Evolutionary conservation across 768 basidiomycete species (phyloP).

Genomic region (Tremella yokohamensis): DNA sequence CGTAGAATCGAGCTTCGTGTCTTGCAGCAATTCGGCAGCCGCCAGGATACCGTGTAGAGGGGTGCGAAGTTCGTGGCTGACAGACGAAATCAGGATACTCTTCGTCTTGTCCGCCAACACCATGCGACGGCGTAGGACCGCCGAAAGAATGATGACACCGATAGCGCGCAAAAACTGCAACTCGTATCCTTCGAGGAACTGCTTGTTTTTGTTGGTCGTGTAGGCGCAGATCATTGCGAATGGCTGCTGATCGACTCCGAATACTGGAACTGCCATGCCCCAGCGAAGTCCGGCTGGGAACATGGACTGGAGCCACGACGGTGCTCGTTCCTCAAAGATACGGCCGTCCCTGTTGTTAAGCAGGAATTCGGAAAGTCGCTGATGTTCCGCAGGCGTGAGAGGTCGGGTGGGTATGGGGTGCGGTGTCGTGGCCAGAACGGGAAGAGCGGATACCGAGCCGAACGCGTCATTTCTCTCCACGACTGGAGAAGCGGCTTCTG

Average conservation of each 20-base stretch:
- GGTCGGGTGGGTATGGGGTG: constrained; percentile 49
- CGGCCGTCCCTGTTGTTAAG: constrained; percentile 75
- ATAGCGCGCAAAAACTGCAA: constrained; percentile 88
- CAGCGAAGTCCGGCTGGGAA: constrained; percentile 78
- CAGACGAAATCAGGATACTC: constrained; percentile 34
- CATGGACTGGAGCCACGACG: constrained; percentile 74
- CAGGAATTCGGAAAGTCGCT: constrained; percentile 72
- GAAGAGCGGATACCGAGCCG: constrained; percentile 45
- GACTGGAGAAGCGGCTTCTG: constrained; percentile 23
- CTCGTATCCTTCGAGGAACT: constrained; percentile 61
- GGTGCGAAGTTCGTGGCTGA: constrained; percentile 55
- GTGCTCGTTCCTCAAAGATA: constrained; percentile 80
- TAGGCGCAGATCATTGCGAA: constrained; percentile 89
- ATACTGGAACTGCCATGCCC: constrained; percentile 84
- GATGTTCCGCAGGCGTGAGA: constrained; percentile 69
- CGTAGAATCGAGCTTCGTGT: constrained; percentile 73
- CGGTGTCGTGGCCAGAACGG: constrained; percentile 43
- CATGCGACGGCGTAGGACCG: constrained; percentile 87
- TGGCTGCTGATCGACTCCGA: constrained; percentile 86
- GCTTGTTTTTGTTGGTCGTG: constrained; percentile 70
- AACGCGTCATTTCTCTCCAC: constrained; percentile 43
- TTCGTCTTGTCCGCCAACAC: constrained; percentile 92
- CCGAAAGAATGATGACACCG: constrained; percentile 87
- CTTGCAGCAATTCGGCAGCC: constrained; percentile 82
- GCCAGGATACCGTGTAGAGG: constrained; percentile 90